These are phyloP conservation scores for Penicillium lividum DNA, from an alignment of 495 filamentous ascomycete species.

Conservation along the genomic window DNA sequence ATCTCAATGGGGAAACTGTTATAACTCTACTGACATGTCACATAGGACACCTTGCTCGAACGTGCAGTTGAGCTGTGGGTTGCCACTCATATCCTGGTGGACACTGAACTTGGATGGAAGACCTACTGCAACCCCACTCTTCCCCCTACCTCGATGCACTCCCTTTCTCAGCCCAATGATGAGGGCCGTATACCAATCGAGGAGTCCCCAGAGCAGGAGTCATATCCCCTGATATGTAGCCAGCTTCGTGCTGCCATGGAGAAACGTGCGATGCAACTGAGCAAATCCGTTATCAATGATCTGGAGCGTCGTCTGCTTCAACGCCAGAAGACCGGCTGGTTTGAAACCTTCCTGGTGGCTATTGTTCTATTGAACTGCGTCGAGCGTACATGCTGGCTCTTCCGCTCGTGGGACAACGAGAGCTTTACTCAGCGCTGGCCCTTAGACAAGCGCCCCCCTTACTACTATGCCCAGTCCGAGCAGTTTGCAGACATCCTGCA, in stretches of 20 bases:
- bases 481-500: constrained; percentile 69
- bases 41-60: constrained; percentile 60
- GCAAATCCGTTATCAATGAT: constrained; percentile 69
- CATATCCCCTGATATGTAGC: constrained; percentile 57
- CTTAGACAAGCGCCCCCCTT: constrained; percentile 63
- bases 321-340: constrained; percentile 67
- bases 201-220: constrained; percentile 44
- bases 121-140: constrained; percentile 55
- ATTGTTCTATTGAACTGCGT: constrained; percentile 77
- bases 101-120: constrained; percentile 66
- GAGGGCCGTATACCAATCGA: constrained; percentile 48
- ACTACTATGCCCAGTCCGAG: constrained; percentile 69
- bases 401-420: constrained; percentile 70
- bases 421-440: constrained; percentile 62
- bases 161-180: constrained; percentile 41
- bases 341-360: constrained; percentile 73
- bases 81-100: constrained; percentile 69
- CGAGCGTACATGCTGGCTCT: constrained; percentile 82
- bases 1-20: background rate
- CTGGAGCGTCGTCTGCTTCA: constrained; percentile 74
- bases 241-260: constrained; percentile 77
- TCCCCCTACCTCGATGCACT: constrained; percentile 43
- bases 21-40: background rate
- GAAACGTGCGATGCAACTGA: constrained; percentile 64
- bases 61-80: constrained; percentile 75